A percentile compares a stretch with the other conserved stretches of the same genome.
Evolutionary conservation across 1,139 yeast genomes (phyloP).

Genomic region (Arxiozyma telluris): DNA sequence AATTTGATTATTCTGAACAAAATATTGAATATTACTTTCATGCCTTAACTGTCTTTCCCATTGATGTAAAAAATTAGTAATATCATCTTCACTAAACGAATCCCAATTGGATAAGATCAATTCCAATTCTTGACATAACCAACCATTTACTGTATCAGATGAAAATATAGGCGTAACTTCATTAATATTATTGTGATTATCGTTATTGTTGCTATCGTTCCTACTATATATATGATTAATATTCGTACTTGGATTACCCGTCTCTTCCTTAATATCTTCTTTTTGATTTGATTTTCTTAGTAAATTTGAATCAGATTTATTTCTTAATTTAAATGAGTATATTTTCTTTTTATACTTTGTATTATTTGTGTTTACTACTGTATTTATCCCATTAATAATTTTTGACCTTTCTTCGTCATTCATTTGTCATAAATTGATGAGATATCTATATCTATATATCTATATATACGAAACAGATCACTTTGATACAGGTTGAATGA

Average conservation of each 20-base stretch:
- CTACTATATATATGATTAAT: too few relatives aligned
- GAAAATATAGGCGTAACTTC: background rate
- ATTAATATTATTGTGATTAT: background rate
- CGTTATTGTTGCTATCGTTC: too few relatives aligned
- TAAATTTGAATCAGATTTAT: background rate
- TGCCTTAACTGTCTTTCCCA: constrained; percentile 2
- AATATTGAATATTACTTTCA: background rate
- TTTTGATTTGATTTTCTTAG: background rate
- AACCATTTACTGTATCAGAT: background rate
- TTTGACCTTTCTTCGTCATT: background rate
- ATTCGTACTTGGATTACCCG: too few relatives aligned
- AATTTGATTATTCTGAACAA: background rate
- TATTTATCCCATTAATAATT: background rate
- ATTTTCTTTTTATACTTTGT: background rate
- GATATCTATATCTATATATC: background rate
- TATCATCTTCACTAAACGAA: background rate
- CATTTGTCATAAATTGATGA: background rate
- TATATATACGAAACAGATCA: background rate
- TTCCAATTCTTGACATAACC: background rate
- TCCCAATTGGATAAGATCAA: background rate
- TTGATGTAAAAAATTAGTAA: constrained; percentile 1
- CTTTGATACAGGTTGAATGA: background rate
- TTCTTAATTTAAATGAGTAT: constrained; percentile 1
- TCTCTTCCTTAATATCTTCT: background rate
- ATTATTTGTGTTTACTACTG: background rate